Percentiles rank a stretch among this genome's conserved stretches.
phyloP scores from a whole-genome alignment of 305 asterid species.

The Fraxinus greggii region DNA sequence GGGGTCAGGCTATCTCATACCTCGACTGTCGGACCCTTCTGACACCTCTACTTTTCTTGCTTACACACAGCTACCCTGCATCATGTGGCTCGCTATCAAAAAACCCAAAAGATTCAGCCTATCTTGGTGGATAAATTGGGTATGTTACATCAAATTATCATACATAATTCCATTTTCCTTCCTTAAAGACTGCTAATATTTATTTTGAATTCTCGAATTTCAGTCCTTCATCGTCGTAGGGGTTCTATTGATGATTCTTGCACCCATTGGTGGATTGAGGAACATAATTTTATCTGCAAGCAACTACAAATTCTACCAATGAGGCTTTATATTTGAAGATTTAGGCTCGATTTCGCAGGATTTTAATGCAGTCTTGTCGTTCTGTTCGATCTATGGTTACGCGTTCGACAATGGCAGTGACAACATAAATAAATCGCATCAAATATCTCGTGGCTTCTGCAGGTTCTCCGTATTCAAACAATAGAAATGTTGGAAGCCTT shows the following conservation, averaged over 20 bases:
- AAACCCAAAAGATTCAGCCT: constrained; percentile 44
- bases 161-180: neutral
- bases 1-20: neutral
- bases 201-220: constrained; percentile 8
- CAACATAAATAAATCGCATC: neutral
- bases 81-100: constrained; percentile 49
- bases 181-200: neutral
- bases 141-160: constrained; percentile 18
- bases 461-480: neutral
- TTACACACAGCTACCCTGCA: constrained; percentile 51
- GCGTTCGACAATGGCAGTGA: neutral
- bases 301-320: constrained; percentile 41
- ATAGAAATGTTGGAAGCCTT: neutral
- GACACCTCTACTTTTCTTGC: neutral
- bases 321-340: constrained; percentile 1
- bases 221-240: constrained; percentile 36
- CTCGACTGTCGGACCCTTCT: neutral
- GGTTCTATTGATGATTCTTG: constrained; percentile 35
- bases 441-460: neutral
- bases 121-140: constrained; percentile 58
- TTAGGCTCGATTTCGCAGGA: neutral
- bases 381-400: neutral
- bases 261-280: constrained; percentile 44
- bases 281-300: constrained; percentile 35
- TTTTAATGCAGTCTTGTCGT: neutral